phyloP scores from a whole-genome alignment of 2,329 filamentous ascomycete genomes.

The Teratosphaeriaceae sp. region DNA sequence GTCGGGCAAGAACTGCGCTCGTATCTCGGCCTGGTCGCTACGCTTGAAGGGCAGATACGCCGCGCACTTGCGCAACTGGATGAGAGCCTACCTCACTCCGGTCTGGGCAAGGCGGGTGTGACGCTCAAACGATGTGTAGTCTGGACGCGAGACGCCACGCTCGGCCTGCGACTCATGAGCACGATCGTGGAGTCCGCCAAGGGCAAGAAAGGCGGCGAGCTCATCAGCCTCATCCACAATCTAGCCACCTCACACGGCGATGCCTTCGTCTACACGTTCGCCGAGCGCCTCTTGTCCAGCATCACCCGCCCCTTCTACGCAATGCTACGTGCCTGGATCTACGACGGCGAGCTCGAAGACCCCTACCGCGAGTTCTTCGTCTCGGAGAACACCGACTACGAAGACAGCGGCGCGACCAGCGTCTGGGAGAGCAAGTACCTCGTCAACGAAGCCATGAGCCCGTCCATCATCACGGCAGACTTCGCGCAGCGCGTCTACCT shows the following conservation, averaged over 20 bases:
- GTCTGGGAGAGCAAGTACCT: slow-evolving; percentile 99
- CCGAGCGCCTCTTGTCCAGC: slow-evolving; percentile 76
- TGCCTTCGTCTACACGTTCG: slow-evolving; percentile 87
- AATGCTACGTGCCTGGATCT: slow-evolving; percentile 94
- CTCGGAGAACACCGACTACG: slow-evolving; percentile 62
- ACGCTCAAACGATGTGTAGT: slow-evolving; percentile 93
- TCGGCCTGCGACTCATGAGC: slow-evolving; percentile 89
- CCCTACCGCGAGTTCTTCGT: slow-evolving; percentile 96
- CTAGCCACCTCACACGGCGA: slow-evolving; percentile 94
- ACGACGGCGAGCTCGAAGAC: slow-evolving; percentile 95
- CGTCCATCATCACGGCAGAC: slow-evolving; percentile 84
- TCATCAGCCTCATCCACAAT: slow-evolving; percentile 88
- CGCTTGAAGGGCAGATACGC: slow-evolving; percentile 85
- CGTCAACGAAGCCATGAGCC: slow-evolving; percentile 76
- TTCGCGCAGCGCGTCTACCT: slow-evolving; percentile 96
- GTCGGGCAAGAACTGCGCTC: slow-evolving; percentile 78
- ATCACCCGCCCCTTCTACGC: slow-evolving; percentile 95
- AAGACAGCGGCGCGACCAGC: slow-evolving; percentile 63
- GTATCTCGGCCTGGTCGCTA: slow-evolving; percentile 85
- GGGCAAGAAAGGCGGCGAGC: slow-evolving; percentile 77
- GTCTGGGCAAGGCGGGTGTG: slow-evolving; percentile 79
- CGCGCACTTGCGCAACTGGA: slow-evolving; percentile 70
- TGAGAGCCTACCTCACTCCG: slow-evolving; percentile 57
- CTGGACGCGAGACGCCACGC: slow-evolving; percentile 95
- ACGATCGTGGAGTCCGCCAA: slow-evolving; percentile 88